A percentile compares a stretch with the other conserved stretches of the same genome.
Conservation (phyloP, 202 grass and related monocot genomes). For the Alloteropsis angusta region DNA sequence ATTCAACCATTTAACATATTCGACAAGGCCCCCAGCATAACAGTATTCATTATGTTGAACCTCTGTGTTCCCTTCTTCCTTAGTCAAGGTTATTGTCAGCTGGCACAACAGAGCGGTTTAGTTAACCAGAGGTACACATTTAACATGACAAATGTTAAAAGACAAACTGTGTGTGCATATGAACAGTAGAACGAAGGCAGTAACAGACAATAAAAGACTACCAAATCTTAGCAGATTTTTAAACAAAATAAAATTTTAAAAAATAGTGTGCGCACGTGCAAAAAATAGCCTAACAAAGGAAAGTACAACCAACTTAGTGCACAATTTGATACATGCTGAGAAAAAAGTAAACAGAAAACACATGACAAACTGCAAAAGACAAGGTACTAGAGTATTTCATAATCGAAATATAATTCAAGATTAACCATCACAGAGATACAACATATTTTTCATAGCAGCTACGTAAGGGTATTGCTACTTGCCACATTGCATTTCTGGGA, state of each 20-base stretch:
- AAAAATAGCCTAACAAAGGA: neutral
- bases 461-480: neutral
- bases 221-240: neutral
- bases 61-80: constrained; percentile 50
- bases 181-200: constrained; percentile 2
- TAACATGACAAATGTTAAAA: constrained; percentile 26
- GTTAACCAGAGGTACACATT: constrained; percentile 18
- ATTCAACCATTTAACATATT: constrained; percentile 99
- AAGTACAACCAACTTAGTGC: neutral
- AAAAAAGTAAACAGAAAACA: neutral
- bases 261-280: neutral
- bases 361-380: neutral
- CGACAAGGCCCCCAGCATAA: constrained; percentile 88
- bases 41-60: constrained; percentile 76
- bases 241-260: neutral
- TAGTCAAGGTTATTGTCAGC: constrained; percentile 82
- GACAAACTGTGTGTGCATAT: constrained; percentile 2
- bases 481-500: constrained; percentile 7
- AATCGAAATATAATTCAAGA: constrained; percentile 5
- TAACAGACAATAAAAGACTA: neutral
- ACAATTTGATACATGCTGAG: neutral
- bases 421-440: neutral
- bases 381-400: neutral
- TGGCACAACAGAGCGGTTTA: constrained; percentile 38
- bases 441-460: neutral